Percentiles rank a stretch among this genome's conserved stretches.
phyloP scores from a whole-genome alignment of 129 eudicot species.

The Logfia minima region DNA sequence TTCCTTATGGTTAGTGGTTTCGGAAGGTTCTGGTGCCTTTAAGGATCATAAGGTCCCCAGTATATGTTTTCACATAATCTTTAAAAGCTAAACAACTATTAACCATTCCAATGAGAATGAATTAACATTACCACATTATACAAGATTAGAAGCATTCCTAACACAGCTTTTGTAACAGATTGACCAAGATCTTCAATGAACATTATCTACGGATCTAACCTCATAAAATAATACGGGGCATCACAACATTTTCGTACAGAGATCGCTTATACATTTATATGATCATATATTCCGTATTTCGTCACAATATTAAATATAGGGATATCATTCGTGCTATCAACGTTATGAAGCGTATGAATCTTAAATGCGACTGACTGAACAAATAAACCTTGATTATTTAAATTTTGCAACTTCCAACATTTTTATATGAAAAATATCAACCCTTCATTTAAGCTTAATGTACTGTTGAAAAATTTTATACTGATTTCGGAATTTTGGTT shows the following conservation, averaged over 20 bases:
- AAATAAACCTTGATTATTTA: too few relatives aligned
- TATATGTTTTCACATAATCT: not conserved
- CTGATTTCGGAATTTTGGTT: not conserved
- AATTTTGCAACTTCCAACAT: too few relatives aligned
- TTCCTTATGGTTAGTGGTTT: too few relatives aligned
- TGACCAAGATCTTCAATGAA: not conserved
- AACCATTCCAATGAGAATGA: not conserved
- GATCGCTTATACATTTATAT: not conserved
- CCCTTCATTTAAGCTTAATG: too few relatives aligned
- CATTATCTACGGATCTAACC: not conserved
- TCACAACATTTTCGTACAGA: not conserved
- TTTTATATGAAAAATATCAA: too few relatives aligned
- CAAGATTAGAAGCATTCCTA: not conserved
- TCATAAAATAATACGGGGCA: not conserved
- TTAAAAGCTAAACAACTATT: not conserved
- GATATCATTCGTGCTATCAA: too few relatives aligned
- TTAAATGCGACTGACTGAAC: too few relatives aligned
- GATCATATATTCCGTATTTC: not conserved
- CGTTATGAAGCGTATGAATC: too few relatives aligned
- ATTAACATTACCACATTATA: not conserved
- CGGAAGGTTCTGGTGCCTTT: not conserved
- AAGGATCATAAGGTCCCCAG: not conserved
- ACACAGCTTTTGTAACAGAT: not conserved
- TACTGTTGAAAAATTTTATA: not conserved
- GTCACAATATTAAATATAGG: not conserved